A percentile compares a stretch with the other conserved stretches of the same genome.
These are phyloP conservation scores for Nicotiana tomentosiformis DNA, from an alignment of 257 asterid species.

Conservation along the genomic window DNA sequence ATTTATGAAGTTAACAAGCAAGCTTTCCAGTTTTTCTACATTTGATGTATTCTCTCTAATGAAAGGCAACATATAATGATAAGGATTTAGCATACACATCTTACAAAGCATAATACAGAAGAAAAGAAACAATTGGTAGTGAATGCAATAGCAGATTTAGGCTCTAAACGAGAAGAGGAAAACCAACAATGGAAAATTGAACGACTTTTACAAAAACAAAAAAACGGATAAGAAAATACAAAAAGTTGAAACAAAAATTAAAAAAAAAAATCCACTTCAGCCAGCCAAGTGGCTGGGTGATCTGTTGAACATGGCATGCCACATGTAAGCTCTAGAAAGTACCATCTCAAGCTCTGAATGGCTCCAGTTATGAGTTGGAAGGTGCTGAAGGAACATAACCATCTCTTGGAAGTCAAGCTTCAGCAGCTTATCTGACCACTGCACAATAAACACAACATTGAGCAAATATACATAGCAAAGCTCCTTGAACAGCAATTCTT, in stretches of 20 bases:
- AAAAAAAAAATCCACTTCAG: conserved; percentile 17
- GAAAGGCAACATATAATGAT: not conserved
- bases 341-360: conserved; percentile 81
- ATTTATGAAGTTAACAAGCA: not conserved
- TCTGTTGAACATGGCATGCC: conserved; percentile 88
- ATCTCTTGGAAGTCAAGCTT: conserved; percentile 93
- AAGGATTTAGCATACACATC: not conserved
- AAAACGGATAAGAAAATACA: not conserved
- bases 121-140: not conserved
- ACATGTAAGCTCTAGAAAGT: conserved; percentile 94
- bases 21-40: not conserved
- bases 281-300: conserved; percentile 89
- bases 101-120: not conserved
- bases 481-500: not conserved
- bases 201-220: not conserved
- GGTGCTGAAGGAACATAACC: conserved; percentile 98
- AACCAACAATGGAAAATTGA: not conserved
- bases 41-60: not conserved
- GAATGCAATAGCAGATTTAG: not conserved
- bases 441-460: conserved; percentile 1
- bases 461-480: not conserved
- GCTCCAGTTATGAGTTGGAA: conserved; percentile 79
- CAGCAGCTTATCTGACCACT: conserved; percentile 88
- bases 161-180: not conserved
- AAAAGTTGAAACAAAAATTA: not conserved